Conservation (phyloP, 768 basidiomycete genomes). For the Lentinula guzmanii region DNA sequence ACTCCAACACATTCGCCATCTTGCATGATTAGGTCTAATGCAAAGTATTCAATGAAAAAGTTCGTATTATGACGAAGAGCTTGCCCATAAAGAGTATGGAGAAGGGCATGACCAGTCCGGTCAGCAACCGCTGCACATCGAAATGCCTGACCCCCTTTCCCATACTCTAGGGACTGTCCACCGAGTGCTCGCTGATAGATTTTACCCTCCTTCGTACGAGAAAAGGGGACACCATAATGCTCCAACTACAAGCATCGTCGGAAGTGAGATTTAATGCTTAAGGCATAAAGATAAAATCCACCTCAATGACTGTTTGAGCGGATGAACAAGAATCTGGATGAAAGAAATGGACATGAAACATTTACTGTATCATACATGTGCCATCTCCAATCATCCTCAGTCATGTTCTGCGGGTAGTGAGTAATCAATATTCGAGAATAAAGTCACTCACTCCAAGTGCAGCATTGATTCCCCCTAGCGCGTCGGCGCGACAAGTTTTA, state of each 20-base stretch:
- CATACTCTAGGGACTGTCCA: constrained; percentile 93
- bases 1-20: constrained; percentile 99
- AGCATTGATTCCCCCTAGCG: constrained; percentile 94
- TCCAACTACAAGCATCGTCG: constrained; percentile 61
- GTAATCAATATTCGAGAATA: neutral
- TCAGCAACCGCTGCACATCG: constrained; percentile 98
- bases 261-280: neutral
- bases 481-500: constrained; percentile 9
- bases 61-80: constrained; percentile 98
- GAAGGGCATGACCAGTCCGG: constrained; percentile 95
- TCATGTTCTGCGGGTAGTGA: constrained; percentile 72
- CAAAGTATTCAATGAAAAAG: constrained; percentile 99
- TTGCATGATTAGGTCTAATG: constrained; percentile 98
- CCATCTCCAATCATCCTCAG: constrained; percentile 99
- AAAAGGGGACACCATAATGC: constrained; percentile 98
- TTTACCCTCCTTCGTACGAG: constrained; percentile 96
- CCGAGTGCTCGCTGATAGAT: constrained; percentile 99
- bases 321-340: constrained; percentile 2
- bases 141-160: constrained; percentile 98
- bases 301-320: constrained; percentile 87
- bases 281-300: neutral
- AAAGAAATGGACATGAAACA: neutral
- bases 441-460: constrained; percentile 72
- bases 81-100: constrained; percentile 99
- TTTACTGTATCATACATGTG: constrained; percentile 95